phyloP scores from a whole-genome alignment of 2,329 filamentous ascomycete genomes.

The Escovopsis sp. region DNA sequence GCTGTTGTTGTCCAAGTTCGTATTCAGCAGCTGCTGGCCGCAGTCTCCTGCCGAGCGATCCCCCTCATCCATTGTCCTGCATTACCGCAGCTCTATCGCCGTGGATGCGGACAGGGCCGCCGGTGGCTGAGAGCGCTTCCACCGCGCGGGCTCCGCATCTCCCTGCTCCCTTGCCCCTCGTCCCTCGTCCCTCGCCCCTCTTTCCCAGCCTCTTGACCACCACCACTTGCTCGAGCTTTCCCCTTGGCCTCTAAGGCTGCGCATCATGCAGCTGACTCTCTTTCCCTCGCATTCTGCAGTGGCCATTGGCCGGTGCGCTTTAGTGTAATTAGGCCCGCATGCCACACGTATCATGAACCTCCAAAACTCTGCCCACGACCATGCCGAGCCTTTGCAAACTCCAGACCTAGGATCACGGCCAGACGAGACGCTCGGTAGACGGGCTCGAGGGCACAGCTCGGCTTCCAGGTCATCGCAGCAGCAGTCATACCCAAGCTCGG shows the following conservation, averaged over 20 bases:
- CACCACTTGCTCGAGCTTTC: constrained; percentile 17
- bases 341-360: constrained; percentile 19
- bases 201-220: constrained; percentile 14
- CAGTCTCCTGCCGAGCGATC: too few relatives aligned
- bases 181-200: constrained; percentile 4
- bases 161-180: too few relatives aligned
- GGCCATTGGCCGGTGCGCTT: constrained; percentile 19
- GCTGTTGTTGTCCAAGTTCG: too few relatives aligned
- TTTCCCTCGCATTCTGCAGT: constrained; percentile 15
- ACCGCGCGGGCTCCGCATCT: not conserved
- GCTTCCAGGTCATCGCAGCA: constrained; percentile 5
- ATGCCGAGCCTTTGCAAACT: constrained; percentile 23
- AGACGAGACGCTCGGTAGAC: not conserved
- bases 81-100: constrained; percentile 1
- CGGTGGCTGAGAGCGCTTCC: constrained; percentile 8
- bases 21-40: too few relatives aligned
- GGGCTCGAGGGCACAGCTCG: constrained; percentile 5
- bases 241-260: constrained; percentile 9
- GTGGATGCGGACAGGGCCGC: constrained; percentile 1
- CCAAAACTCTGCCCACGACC: constrained; percentile 20
- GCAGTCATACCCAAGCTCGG: not conserved
- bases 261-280: constrained; percentile 14
- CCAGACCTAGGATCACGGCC: constrained; percentile 6
- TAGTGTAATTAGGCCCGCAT: constrained; percentile 17
- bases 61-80: too few relatives aligned